Base-by-base conservation (phyloP, 2,329 filamentous ascomycete species). In the Aspergillus amoenus region DNA sequence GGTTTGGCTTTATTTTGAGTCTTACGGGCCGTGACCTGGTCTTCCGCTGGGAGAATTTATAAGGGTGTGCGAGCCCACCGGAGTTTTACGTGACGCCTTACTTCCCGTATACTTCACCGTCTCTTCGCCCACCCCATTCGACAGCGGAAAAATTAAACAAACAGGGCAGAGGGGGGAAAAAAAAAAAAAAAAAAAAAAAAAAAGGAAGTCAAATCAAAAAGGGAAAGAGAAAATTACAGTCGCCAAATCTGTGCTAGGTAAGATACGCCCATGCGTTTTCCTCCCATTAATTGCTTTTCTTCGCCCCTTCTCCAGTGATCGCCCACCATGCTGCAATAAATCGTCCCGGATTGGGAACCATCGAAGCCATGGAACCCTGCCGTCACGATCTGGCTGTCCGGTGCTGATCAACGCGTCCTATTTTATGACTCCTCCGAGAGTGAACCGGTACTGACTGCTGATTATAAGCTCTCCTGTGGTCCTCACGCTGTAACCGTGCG, bases 351-450 rank as follows among this genome's bases (percentile, higher is more conserved):
- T 67, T 65, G 68, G 62, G 63, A 63, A 68, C 68, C 66, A 64
- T 68, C 68, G 66, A 69, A 68, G 68, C 67, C 67, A 71, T 71
- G 66, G 63, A 68, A 73, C 67, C 66, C 66, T 68, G 69, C 67
- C 68, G 67, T 71, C 70, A 72, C 67, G 69, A 70, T 72, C 70
- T 70, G 64, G 65, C 64, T 67, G 65, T 64, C 60, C 63, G 63
- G 61, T 65, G 64, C 66, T 68, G 70, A 71, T 71, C 68, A 61
- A 68, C 69, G 64, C 62, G 66, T 64, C 66, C 66, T 71, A 67
- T 62, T 71, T 71, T 68, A 62, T 73, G 70, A 73, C 70, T 71
- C 64, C 70, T 73, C 70, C 69, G 68, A 73, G 70, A 64, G 65
- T 64, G 62, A 66, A 63, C 61, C 63, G 64, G 37, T 55, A 60